Evolutionary conservation across 331 rosid species (phyloP), one percentile per base, ranked within the genome.

Genomic region (Saraca asoca): DNA sequence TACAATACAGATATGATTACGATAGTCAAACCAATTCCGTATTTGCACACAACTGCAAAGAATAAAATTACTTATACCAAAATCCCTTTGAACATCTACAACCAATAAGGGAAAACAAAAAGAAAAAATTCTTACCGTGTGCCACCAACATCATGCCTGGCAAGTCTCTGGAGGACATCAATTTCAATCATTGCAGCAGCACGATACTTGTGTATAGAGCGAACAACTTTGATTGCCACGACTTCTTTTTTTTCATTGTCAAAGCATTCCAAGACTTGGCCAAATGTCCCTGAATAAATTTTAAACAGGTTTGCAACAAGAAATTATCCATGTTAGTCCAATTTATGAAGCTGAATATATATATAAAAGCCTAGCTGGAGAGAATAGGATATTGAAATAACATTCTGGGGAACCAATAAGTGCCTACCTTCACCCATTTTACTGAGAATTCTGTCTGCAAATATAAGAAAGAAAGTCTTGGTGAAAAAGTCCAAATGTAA

Each of bases 11-110:
- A 70, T 70, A 70, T 70, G 75, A 68, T 70, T 70, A 11, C 75
- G 75, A 61, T 59, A 70, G 75, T 71, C 75, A 61, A 71, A 71
- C 75, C 75, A 71, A 61, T 61, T 71, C 55, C 48, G 69, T 51
- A 71, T 60, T 71, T 61, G 69, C n/a, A 71, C 75, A 71, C 75
- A 71, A 50, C 75, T 71, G 75, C 69, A 61, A 71, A 61, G 62
- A 44, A 71, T 61, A 41, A 54, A 72, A 53, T 37, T 39, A 44
- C 66, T 72, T 51, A 59, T 39, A 24, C 31, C 31, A 24, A 24
- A 24, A 24, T 24, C 31, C 31, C 20, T 53, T 34, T 33, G 12
- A 12, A 63, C 46, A 43, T 5, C 20, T 53, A 61, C 70, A 69
- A 37, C 31, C 38, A 35, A 68, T 20, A 49, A 12, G 10, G 12